Conservation (phyloP, 179 eudicot species). For the Actinidia polygama region DNA sequence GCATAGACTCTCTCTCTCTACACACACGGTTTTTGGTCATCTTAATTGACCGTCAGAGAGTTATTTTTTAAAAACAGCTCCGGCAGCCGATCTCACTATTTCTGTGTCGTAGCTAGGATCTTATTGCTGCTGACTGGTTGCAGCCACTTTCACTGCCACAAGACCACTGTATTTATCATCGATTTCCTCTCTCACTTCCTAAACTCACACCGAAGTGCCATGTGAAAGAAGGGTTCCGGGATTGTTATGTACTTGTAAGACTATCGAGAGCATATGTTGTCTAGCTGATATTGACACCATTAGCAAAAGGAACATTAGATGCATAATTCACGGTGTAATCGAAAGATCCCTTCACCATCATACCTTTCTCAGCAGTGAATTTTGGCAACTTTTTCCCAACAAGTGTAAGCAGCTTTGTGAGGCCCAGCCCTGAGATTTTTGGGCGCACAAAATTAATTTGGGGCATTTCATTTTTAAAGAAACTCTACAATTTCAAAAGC, state of each 20-base stretch:
- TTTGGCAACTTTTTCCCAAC: slow-evolving; percentile 12
- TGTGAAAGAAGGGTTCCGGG: neutral
- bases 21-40: too few relatives aligned
- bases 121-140: too few relatives aligned
- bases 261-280: neutral
- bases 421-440: slow-evolving; percentile 14
- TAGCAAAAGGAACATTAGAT: neutral
- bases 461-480: too few relatives aligned
- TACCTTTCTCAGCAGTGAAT: neutral
- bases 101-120: too few relatives aligned
- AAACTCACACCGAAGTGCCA: neutral
- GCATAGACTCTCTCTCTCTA: too few relatives aligned
- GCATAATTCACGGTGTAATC: slow-evolving; percentile 19
- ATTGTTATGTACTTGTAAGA: slow-evolving; percentile 29
- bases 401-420: neutral
- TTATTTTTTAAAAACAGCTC: too few relatives aligned
- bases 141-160: too few relatives aligned
- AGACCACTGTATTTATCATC: too few relatives aligned
- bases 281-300: neutral
- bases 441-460: slow-evolving; percentile 11
- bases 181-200: neutral
- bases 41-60: too few relatives aligned
- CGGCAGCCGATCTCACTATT: too few relatives aligned
- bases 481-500: too few relatives aligned
- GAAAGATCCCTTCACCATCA: slow-evolving; percentile 5